phyloP scores from a whole-genome alignment of 2,329 filamentous ascomycete species.

The Aspergillus nomiae region DNA sequence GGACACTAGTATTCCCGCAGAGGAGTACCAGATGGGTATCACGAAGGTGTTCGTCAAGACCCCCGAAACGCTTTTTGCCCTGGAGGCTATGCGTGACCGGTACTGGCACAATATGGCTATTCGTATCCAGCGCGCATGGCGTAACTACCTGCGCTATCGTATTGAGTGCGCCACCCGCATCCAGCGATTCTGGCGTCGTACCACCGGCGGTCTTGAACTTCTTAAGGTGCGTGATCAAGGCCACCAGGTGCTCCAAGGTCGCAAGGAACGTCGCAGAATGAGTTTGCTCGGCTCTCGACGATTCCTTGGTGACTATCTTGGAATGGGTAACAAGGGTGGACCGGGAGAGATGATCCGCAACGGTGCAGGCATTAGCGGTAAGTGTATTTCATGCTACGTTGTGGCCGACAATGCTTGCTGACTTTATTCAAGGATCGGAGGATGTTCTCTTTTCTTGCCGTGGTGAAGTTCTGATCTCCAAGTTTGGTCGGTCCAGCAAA shows the following conservation, averaged over 20 bases:
- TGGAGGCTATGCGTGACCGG: slow-evolving; percentile 95
- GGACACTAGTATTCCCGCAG: slow-evolving; percentile 90
- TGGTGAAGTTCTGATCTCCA: slow-evolving; percentile 85
- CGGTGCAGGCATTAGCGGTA: slow-evolving; percentile 68
- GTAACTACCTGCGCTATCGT: slow-evolving; percentile 90
- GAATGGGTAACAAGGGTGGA: slow-evolving; percentile 76
- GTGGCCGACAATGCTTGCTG: neutral
- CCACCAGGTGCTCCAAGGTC: slow-evolving; percentile 75
- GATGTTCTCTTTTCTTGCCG: slow-evolving; percentile 85
- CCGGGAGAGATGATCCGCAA: slow-evolving; percentile 79
- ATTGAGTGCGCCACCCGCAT: slow-evolving; percentile 91
- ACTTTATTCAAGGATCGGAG: slow-evolving; percentile 53
- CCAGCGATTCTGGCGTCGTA: slow-evolving; percentile 92
- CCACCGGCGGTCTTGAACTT: slow-evolving; percentile 86
- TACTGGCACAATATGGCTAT: slow-evolving; percentile 99
- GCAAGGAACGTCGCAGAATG: slow-evolving; percentile 88
- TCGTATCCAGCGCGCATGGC: slow-evolving; percentile 94
- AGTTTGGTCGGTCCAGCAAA: slow-evolving; percentile 96
- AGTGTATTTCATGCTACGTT: slow-evolving; percentile 30
- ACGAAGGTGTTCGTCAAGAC: slow-evolving; percentile 98
- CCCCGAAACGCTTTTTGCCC: slow-evolving; percentile 91
- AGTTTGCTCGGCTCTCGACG: slow-evolving; percentile 88
- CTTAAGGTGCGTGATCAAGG: slow-evolving; percentile 86
- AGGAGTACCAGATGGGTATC: slow-evolving; percentile 96
- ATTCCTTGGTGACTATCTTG: slow-evolving; percentile 94